These are phyloP conservation scores for Lindgomyces ingoldianus DNA, from an alignment of 495 filamentous ascomycete species.

Conservation along the genomic window DNA sequence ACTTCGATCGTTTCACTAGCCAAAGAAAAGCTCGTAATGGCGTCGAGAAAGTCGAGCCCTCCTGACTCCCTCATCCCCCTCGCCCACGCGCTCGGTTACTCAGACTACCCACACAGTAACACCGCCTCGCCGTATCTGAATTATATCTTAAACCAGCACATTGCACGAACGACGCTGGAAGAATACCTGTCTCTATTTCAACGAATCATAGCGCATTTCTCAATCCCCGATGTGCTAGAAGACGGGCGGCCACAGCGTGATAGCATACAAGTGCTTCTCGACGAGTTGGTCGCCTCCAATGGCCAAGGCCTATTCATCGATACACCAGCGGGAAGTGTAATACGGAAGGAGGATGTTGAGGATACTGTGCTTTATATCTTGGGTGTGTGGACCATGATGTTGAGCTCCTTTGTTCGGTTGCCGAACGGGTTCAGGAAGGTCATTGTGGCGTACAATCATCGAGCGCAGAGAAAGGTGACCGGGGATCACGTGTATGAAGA, in stretches of 20 bases:
- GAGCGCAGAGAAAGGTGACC: not conserved
- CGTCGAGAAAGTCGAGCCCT: not conserved
- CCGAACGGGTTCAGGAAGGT: slow-evolving; percentile 11
- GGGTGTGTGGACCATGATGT: slow-evolving; percentile 21
- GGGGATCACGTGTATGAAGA: not conserved
- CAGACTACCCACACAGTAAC: slow-evolving; percentile 2
- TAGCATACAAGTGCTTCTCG: slow-evolving; percentile 7
- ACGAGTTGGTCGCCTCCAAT: not conserved
- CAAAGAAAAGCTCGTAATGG: slow-evolving; percentile 3
- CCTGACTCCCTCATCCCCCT: slow-evolving; percentile 10
- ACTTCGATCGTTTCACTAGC: not conserved
- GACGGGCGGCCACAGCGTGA: not conserved
- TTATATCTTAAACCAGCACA: slow-evolving; percentile 20
- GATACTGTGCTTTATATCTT: slow-evolving; percentile 27
- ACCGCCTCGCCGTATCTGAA: slow-evolving; percentile 21
- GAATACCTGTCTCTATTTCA: slow-evolving; percentile 16
- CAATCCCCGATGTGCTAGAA: not conserved
- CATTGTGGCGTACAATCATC: not conserved
- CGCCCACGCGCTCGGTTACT: slow-evolving; percentile 20
- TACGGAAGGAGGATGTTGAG: slow-evolving; percentile 19
- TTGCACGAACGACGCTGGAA: slow-evolving; percentile 6
- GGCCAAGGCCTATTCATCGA: slow-evolving; percentile 11
- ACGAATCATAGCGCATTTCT: slow-evolving; percentile 20
- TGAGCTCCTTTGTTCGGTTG: slow-evolving; percentile 16
- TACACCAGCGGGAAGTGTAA: slow-evolving; percentile 3